Evolutionary conservation across 106 monocot genomes (phyloP).

Genomic region (Acanthochlamys bracteata): DNA sequence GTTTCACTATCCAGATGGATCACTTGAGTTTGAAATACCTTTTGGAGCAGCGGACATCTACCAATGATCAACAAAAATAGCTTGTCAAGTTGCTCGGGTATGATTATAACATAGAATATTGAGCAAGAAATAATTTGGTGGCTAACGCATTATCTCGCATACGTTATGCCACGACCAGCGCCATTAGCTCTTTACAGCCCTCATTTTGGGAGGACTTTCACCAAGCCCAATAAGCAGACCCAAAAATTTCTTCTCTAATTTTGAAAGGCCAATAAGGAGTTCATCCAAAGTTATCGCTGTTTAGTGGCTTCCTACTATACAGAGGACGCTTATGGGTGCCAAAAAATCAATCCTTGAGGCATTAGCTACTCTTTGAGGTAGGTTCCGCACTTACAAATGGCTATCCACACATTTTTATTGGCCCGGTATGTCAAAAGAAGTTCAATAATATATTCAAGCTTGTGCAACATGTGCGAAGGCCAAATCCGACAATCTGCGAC

Average conservation of each 20-base stretch:
- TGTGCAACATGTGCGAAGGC: too few relatives aligned
- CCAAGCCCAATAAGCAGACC: background rate
- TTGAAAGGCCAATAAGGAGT: background rate
- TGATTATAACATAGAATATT: background rate
- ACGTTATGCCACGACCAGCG: background rate
- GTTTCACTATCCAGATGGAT: slow-evolving; percentile 4
- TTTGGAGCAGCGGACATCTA: slow-evolving; percentile 1
- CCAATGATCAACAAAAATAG: slow-evolving; percentile 3
- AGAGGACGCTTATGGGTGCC: background rate
- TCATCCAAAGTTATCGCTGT: background rate
- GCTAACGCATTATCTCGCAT: background rate
- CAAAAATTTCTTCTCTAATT: background rate
- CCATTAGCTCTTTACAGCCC: background rate
- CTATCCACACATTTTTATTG: background rate
- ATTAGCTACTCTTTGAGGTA: background rate
- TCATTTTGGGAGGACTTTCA: background rate
- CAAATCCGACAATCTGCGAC: background rate
- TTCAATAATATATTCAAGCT: background rate
- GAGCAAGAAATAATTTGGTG: background rate
- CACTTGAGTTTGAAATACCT: slow-evolving; percentile 1
- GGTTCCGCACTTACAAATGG: background rate
- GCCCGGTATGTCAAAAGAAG: background rate
- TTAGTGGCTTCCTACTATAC: background rate
- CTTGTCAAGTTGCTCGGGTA: background rate
- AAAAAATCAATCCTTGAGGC: background rate